Evolutionary conservation across 768 basidiomycete species (phyloP), one percentile per base, ranked within the genome.

Genomic region (Austroboletus eburneus): DNA sequence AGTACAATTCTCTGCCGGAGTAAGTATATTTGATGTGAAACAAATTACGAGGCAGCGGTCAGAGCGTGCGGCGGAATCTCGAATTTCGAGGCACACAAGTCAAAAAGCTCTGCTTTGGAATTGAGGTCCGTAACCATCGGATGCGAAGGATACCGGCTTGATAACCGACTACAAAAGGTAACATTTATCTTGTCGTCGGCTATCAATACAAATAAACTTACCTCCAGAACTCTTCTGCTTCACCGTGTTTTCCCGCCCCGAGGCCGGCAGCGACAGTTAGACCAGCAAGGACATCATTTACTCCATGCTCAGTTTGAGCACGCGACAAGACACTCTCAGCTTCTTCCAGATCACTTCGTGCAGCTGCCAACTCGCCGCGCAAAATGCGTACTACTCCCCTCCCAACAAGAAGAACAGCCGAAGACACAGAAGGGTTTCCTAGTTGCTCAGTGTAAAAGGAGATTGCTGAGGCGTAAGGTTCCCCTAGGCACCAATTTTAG

Each of bases 371-470:
- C 56, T 91, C 87, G 49, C 85, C 85, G 17, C 83, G 76, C 42
- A 91, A 69, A n/a, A 91, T 78, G 36, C 87, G 82, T 22, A 83
- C 83, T 22, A 90, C 77, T 9, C 87, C 88, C 51, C 89, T 80
- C n/a, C 85, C 80, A 18, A 86, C 83, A 34, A 91, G 74, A 25
- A 91, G 70, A 55, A 84, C 81, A 9, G 84, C 77, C 1, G 85
- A 87, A 13, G 83, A 77, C 42, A 90, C 62, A 12, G 85, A 86
- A 2, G 88, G 87, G 61, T 89, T 91, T 14, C 78, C 86, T 18
- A 91, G 69, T 61, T 91, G 89, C 56, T 92, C 89, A 5, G 84
- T 85, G 65, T 87, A 91, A 69, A 90, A 91, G 30, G 77, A 71
- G 47, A 72, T 60, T 20, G 72, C 68, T 50, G 75, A 69, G 14